phyloP scores from a whole-genome alignment of 2,329 filamentous ascomycete species.

The Hymenotorrendiella dingleyae region DNA sequence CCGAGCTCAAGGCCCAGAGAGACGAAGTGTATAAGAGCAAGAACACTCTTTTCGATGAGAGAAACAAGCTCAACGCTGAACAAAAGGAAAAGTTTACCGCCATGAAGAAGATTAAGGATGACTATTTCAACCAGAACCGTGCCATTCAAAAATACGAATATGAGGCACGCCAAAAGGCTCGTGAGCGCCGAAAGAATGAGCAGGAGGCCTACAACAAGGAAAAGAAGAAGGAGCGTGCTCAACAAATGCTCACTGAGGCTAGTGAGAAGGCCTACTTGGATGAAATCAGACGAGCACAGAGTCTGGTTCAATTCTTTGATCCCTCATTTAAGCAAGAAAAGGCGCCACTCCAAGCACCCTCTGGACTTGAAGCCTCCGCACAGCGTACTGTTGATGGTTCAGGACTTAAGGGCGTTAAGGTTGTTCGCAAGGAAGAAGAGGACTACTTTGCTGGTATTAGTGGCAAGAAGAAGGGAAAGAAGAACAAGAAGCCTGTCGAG shows the following conservation, averaged over 20 bases:
- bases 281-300: conserved; percentile 85
- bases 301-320: conserved; percentile 86
- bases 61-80: conserved; percentile 73
- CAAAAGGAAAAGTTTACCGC: conserved; percentile 81
- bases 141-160: conserved; percentile 80
- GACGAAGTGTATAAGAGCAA: conserved; percentile 87
- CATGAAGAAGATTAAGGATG: conserved; percentile 83
- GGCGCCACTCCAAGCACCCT: conserved; percentile 60
- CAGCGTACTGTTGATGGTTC: conserved; percentile 79
- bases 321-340: conserved; percentile 60
- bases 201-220: conserved; percentile 66
- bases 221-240: conserved; percentile 69
- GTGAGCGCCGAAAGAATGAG: conserved; percentile 77
- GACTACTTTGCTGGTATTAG: conserved; percentile 71
- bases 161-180: conserved; percentile 68
- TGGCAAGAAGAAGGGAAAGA: conserved; percentile 82
- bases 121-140: conserved; percentile 75
- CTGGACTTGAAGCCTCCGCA: conserved; percentile 71
- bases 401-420: conserved; percentile 77
- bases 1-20: conserved; percentile 85
- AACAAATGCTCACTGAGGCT: conserved; percentile 73
- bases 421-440: conserved; percentile 85
- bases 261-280: conserved; percentile 84
- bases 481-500: conserved; percentile 45
- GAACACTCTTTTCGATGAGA: conserved; percentile 77